These are phyloP conservation scores for Heimioporus retisporus DNA, from an alignment of 1,284 basidiomycete species.

Conservation along the genomic window DNA sequence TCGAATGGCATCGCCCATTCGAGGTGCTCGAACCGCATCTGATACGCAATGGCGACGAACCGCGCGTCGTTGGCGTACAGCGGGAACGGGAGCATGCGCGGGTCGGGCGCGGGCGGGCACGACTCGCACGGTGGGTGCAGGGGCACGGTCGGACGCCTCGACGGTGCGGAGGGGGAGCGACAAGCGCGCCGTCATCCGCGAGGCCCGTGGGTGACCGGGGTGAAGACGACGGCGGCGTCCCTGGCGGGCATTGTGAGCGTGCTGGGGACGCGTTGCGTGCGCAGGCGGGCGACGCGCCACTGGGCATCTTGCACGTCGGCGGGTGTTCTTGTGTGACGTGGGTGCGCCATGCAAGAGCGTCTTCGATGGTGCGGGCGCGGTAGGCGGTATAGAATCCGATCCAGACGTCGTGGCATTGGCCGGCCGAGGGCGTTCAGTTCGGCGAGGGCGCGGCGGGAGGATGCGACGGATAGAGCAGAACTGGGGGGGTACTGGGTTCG, in stretches of 20 bases:
- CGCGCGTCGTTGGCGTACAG: conserved; percentile 64
- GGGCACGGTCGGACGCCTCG: conserved; percentile 22
- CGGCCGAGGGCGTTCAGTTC: conserved; percentile 26
- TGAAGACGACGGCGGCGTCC: too few relatives aligned
- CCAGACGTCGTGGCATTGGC: conserved; percentile 44
- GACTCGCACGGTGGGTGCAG: conserved; percentile 59
- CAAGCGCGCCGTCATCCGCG: not conserved
- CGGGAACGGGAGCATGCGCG: conserved; percentile 56
- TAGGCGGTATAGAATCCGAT: conserved; percentile 43
- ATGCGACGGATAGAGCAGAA: not conserved
- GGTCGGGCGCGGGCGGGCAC: conserved; percentile 53
- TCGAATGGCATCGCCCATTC: conserved; percentile 60
- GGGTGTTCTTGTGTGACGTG: too few relatives aligned
- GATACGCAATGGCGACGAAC: conserved; percentile 52
- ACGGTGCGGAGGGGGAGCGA: conserved; percentile 26
- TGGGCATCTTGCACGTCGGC: not conserved
- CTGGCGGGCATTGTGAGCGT: too few relatives aligned
- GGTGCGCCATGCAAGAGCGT: too few relatives aligned
- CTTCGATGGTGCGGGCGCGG: conserved; percentile 3
- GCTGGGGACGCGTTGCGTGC: too few relatives aligned
- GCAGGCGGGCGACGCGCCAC: too few relatives aligned
- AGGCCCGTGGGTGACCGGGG: too few relatives aligned
- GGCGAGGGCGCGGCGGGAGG: conserved; percentile 3
- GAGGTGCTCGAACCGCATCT: conserved; percentile 49
- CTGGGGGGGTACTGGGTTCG: not conserved